Evolutionary conservation across 345 rosid genomes (phyloP).

Genomic region (Erysimum cheiranthoides): DNA sequence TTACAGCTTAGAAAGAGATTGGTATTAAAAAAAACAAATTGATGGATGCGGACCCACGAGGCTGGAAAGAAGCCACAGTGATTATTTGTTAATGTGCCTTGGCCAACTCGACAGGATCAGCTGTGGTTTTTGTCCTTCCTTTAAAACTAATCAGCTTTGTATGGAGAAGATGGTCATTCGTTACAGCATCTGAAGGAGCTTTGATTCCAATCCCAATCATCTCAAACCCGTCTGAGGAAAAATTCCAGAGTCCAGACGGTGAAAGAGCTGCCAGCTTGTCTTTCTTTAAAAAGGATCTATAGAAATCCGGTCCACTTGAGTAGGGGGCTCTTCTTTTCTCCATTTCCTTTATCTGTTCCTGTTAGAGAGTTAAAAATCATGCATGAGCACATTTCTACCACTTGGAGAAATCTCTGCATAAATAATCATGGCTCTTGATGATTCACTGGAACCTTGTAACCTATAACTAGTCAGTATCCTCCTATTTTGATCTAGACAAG

Average conservation of each 20-base stretch:
- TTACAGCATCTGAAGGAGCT: too few species aligned
- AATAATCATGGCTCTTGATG: not conserved
- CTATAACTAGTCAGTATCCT: not conserved
- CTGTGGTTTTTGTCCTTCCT: not conserved
- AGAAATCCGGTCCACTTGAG: not conserved
- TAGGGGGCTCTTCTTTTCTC: not conserved
- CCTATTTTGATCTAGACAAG: too few species aligned
- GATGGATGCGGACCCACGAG: constrained; percentile 25
- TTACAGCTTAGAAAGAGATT: constrained; percentile 30
- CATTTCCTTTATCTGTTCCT: not conserved
- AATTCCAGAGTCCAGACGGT: too few species aligned
- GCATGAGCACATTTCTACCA: not conserved
- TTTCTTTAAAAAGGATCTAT: too few species aligned
- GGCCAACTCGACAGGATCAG: constrained; percentile 9
- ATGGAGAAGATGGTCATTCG: not conserved
- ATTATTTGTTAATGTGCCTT: constrained; percentile 25
- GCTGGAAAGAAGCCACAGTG: constrained; percentile 18
- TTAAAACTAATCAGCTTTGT: not conserved
- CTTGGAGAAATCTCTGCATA: not conserved
- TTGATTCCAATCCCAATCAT: too few species aligned
- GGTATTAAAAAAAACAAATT: not conserved
- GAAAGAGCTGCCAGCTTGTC: not conserved
- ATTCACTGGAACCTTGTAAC: not conserved
- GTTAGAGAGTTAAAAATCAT: not conserved
- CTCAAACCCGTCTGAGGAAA: too few species aligned